Base-by-base conservation (phyloP, 2,329 filamentous ascomycete genomes). In the Chrysosporium keratinophilum region DNA sequence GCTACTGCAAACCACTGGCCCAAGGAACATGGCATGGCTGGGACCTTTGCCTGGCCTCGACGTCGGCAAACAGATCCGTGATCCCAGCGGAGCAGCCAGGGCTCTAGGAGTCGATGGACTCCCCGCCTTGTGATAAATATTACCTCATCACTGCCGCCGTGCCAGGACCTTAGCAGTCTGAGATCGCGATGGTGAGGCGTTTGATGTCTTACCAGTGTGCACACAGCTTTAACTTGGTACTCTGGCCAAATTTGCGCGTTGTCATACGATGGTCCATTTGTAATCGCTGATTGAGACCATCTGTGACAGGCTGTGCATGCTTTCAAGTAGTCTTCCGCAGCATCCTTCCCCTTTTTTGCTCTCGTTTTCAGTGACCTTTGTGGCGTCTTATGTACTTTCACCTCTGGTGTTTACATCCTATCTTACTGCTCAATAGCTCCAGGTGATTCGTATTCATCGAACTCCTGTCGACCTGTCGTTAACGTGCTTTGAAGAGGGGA, bases 141-240 rank as follows among this genome's bases (percentile, higher is more conserved):
- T 15, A 20, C 37, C 48, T 42, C 15, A 6, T 41, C 11, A 33
- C 2, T 31, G 41, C 19, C 41, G 15, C 17, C 23, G 9, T 23
- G 9, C 10, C 42, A 42, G 12, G 42, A 51, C 49, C 40, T 35
- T 17, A 42, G 14, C 34, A 14, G 41, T 45, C 50, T 39, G 50
- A 45, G 41, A 33, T 40, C 14, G 14, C n/a, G 50, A 52, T 52
- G 50, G 50, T 52, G 50, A 52, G 11, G 50, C 50, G 42, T 34
- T 28, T 15, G 1, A 28, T 41, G 50, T 52, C 50, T 52, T 39
- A 46, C 50, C 39, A 42, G 42, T 42, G 49, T 6, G 14, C 9
- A 19, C 20, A 44, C 20, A 51, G 31, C 49, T 35, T 51, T 28
- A 51, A 19, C 40, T 17, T 44, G 28, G 19, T 23, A 10, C 49